Evolutionary conservation across 495 filamentous ascomycete genomes (phyloP), one percentile per base, ranked within the genome.

Genomic region (Daldinia caldariorum): DNA sequence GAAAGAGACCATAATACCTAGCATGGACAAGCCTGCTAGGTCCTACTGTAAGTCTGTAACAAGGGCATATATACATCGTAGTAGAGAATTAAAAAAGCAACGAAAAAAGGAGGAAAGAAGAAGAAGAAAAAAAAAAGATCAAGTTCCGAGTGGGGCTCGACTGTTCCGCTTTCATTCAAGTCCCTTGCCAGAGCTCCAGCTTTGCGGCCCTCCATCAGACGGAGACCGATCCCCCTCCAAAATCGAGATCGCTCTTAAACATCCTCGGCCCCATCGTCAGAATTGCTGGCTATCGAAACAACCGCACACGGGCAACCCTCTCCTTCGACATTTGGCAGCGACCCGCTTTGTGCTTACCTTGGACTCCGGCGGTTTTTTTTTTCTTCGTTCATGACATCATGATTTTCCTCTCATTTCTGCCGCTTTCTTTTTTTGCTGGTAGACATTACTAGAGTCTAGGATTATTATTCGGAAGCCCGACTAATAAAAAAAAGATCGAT

Each of bases 341-440:
- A 45, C 26, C 53, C 54, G 51, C 66, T 61, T 20, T 34, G 35
- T 14, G 41, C 58, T 62, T 71, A 71, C 58, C 62, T 53, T 58
- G 62, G 62, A 61, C 64, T 69, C 68, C 58, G 56, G 51, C 20
- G 39, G 41, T 6, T 64, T 26, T 26, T 26, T 26, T 26, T 1
- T 26, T 26, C n/a, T n/a, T 57, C 20, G 53, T 49, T 58, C n/a
- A 53, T 67, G 69, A 71, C 63, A 71, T 71, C 69, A 71, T 47
- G 1, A 39, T 16, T 22, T 67, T 71, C 69, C 18, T 47, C 47
- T 26, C 16, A 58, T 60, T 71, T 71, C 69, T 60, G 12, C 63
- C 39, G 63, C 37, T 53, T 70, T 66, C 51, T 43, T 49, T 55
- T 26, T 26, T 26, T 26, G 3, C 26, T 26, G 26, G 16, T 54